Conservation (phyloP, 345 rosid species). For the Chamaenerion angustifolium region DNA sequence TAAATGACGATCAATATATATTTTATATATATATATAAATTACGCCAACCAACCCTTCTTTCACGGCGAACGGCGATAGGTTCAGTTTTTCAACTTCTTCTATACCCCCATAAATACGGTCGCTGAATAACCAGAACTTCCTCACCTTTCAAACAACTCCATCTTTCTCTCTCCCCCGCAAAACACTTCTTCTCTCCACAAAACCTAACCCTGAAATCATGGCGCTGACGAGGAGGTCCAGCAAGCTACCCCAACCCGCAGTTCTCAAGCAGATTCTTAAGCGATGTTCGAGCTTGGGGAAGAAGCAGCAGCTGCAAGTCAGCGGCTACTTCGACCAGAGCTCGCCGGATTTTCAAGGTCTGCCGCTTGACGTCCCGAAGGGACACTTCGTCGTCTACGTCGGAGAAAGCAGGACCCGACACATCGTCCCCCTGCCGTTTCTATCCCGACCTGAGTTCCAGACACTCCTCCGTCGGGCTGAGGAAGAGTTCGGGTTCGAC, state of each 20-base stretch:
- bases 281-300: slow-evolving; percentile 30
- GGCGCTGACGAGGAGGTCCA: slow-evolving; percentile 10
- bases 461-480: slow-evolving; percentile 24
- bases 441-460: slow-evolving; percentile 30
- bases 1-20: too few relatives aligned
- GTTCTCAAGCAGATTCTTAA: slow-evolving; percentile 28
- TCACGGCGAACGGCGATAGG: too few relatives aligned
- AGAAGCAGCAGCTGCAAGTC: slow-evolving; percentile 15
- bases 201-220: neutral
- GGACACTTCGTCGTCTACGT: slow-evolving; percentile 43
- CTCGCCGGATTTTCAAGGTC: neutral
- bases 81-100: too few relatives aligned
- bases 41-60: too few relatives aligned
- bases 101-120: too few relatives aligned
- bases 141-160: neutral
- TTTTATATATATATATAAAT: too few relatives aligned
- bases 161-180: neutral
- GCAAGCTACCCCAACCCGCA: slow-evolving; percentile 23
- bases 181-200: too few relatives aligned
- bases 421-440: slow-evolving; percentile 25
- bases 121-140: too few relatives aligned
- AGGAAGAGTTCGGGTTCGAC: slow-evolving; percentile 37
- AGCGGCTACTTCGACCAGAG: slow-evolving; percentile 1
- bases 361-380: slow-evolving; percentile 24
- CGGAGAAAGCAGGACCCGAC: slow-evolving; percentile 23